A percentile compares a stretch with the other conserved stretches of the same genome.
These are phyloP conservation scores for Trichoderma virens DNA, from an alignment of 495 filamentous ascomycete genomes.

Conservation along the genomic window DNA sequence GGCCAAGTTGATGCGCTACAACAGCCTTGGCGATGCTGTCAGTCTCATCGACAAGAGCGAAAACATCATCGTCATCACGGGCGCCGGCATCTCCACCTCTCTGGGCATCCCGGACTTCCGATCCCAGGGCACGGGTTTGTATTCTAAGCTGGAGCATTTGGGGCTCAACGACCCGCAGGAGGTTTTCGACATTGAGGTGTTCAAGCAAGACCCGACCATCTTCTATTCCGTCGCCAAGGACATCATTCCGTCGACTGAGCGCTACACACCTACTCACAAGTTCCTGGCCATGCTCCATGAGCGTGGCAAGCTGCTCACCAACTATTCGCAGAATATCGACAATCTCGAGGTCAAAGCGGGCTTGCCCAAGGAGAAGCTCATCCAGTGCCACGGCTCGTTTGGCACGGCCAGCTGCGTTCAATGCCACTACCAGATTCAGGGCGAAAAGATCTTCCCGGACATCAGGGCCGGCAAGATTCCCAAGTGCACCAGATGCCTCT, in stretches of 20 bases:
- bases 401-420: slow-evolving; percentile 86
- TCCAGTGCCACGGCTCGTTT: slow-evolving; percentile 95
- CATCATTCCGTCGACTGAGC: slow-evolving; percentile 68
- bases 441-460: slow-evolving; percentile 68
- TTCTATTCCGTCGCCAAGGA: slow-evolving; percentile 92
- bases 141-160: slow-evolving; percentile 70
- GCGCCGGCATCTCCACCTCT: slow-evolving; percentile 85
- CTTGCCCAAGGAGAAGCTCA: slow-evolving; percentile 71
- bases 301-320: slow-evolving; percentile 83
- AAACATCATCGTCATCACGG: slow-evolving; percentile 90
- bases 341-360: slow-evolving; percentile 89
- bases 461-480: slow-evolving; percentile 68
- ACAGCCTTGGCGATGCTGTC: slow-evolving; percentile 83
- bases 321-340: slow-evolving; percentile 98
- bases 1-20: slow-evolving; percentile 71
- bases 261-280: slow-evolving; percentile 80
- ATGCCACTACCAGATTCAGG: slow-evolving; percentile 66
- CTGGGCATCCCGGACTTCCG: slow-evolving; percentile 88
- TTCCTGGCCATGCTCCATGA: slow-evolving; percentile 94
- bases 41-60: slow-evolving; percentile 60
- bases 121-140: slow-evolving; percentile 77
- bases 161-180: slow-evolving; percentile 79
- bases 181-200: slow-evolving; percentile 84
- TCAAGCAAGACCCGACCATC: slow-evolving; percentile 76
- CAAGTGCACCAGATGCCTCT: slow-evolving; percentile 53